Evolutionary conservation across 2,329 filamentous ascomycete genomes (phyloP).

Genomic region (Colletotrichum tropicale): DNA sequence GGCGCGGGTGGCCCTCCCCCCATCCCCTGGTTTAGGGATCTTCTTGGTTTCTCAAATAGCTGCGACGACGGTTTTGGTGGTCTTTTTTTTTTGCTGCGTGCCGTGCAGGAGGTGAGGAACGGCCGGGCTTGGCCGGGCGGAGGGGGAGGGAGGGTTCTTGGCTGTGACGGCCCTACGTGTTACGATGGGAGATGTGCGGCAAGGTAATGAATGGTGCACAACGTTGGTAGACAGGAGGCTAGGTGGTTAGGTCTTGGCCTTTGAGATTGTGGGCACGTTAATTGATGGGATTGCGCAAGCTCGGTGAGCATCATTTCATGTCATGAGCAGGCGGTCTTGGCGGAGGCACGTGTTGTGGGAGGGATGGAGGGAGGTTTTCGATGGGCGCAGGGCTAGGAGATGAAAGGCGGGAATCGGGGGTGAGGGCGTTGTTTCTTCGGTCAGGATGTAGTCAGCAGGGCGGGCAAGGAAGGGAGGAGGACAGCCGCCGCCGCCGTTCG

Average conservation of each 20-base stretch:
- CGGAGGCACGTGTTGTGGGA: neutral
- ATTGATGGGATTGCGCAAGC: neutral
- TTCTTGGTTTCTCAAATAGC: neutral
- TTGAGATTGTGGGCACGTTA: neutral
- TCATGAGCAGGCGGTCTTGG: neutral
- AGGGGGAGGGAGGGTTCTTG: neutral
- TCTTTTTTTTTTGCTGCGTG: neutral
- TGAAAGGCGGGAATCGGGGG: neutral
- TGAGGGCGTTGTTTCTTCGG: neutral
- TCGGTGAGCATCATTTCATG: neutral
- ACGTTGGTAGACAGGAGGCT: neutral
- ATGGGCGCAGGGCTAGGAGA: neutral
- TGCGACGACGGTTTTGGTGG: neutral
- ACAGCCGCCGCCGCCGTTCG: neutral
- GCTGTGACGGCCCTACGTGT: neutral
- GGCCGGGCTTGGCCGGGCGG: neutral
- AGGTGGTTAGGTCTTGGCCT: neutral
- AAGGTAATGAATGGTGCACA: neutral
- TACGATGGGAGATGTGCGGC: neutral
- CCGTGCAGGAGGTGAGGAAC: neutral
- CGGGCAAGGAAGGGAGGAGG: neutral
- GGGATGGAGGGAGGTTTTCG: neutral
- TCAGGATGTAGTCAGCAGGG: neutral
- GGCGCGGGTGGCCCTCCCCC: neutral
- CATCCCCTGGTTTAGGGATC: neutral